Base-by-base conservation (phyloP, 1,284 basidiomycete species). In the Vanrija sp. region DNA sequence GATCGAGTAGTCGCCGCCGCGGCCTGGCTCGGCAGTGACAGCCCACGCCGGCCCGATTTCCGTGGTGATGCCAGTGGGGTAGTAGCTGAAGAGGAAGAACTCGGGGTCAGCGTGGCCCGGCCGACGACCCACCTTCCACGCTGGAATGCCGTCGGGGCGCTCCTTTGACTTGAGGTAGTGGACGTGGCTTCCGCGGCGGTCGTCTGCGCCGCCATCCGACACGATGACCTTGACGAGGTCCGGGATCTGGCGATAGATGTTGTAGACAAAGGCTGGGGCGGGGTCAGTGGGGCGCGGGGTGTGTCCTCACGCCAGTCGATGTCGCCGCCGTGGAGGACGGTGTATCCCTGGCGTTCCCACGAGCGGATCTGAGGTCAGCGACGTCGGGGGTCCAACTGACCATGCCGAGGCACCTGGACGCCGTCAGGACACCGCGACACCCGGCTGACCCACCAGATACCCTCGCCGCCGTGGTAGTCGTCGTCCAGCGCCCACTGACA, bases 51-150 rank as follows among this genome's bases (percentile, higher is more conserved):
- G 45, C 4, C 62, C 62, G 20, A 64, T 58, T 4, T 47, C 47
- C 0, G 57, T 55, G 14, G 37, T 31, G 15, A 50, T 47, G n/a
- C 52, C 53, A 31, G 55, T 54, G 3, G 57, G 57, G 41, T 53
- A 61, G 56, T 60, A 63, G 24, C 53, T 52, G 41, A 59, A 57
- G 6, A 49, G 36, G 37, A 65, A 65, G 53, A 52, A 59, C 63
- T 65, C 47, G 35, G 7, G 9, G 44, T 31, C 18, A 15, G 16
- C 20, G 2, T 16, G 14, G n/a, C 15, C n/a, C 41, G 20, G 20
- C 18, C 3, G 19, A 38, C 5, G 19, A 6, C 5, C 39, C 41
- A 59, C 57, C 54, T 59, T 55, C 57, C 57, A 59, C 2, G 54
- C 54, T 3, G 57, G 57, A 31, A 59, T 47, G 19, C 57, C 57